Evolutionary conservation across 2,329 filamentous ascomycete species (phyloP), one percentile per base, ranked within the genome.

Genomic region (Celoporthe dispersa): DNA sequence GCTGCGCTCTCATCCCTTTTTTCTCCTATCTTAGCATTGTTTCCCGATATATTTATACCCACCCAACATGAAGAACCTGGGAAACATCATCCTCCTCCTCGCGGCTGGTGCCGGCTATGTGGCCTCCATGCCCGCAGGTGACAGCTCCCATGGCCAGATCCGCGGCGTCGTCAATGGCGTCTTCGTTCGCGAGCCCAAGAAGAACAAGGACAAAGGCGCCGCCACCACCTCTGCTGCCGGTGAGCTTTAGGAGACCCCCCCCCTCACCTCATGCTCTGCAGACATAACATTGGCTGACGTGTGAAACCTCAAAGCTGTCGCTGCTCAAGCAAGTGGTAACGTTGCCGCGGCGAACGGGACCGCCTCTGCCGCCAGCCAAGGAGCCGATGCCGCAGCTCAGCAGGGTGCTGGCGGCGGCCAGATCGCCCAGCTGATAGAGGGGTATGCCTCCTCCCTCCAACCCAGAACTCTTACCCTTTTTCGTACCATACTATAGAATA

Each of bases 41-140:
- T 51, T 62, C 35, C 55, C 62, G 28, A 69, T 71, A 68, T 72
- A 48, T 22, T 22, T n/a, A 48, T 48, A 48, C 16, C 44, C 44
- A n/a, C 7, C 73, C 78, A 81, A 74, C 70, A 82, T 82, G 81
- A 82, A 81, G 78, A 80, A 79, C 75, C 76, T 81, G 73, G 77
- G 76, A 73, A 75, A 79, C 71, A 77, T 81, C 73, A 70, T 82
- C 64, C 73, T 81, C 72, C 75, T 77, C 73, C 70, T 82, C 73
- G 80, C 80, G 71, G 70, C 80, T 64, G 78, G 76, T 63, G 79
- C 79, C 66, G 77, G 76, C 60, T 67, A 77, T 55, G 78, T 80
- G 33, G 79, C 78, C 57, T 76, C 77, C 62, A 44, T 78, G 48
- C 77, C 77, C 16, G 73, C 73, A 9, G 59, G 55, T 28, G 67